These are phyloP conservation scores for Sporormia fimetaria DNA, from an alignment of 495 filamentous ascomycete species.

Conservation along the genomic window DNA sequence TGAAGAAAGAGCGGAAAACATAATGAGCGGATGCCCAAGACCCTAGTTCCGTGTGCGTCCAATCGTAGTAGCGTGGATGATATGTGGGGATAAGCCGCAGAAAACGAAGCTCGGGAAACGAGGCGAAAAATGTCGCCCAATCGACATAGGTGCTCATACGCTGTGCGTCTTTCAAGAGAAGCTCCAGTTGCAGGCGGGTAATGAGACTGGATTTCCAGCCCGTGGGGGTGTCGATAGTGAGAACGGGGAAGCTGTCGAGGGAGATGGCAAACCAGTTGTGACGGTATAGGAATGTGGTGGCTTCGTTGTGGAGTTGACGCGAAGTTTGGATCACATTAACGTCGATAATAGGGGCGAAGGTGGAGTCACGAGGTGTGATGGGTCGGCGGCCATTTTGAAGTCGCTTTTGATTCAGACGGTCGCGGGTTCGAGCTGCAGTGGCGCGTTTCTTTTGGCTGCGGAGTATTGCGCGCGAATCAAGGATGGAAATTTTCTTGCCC, in stretches of 20 bases:
- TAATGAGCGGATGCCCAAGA: constrained; percentile 10
- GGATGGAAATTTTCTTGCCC: constrained; percentile 7
- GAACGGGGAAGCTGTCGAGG: constrained; percentile 4
- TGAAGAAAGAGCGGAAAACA: constrained; percentile 16
- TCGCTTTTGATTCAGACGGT: constrained; percentile 15
- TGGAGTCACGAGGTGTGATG: constrained; percentile 7
- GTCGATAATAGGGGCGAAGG: constrained; percentile 11
- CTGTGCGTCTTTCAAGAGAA: constrained; percentile 19
- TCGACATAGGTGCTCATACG: constrained; percentile 17
- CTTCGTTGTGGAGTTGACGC: constrained; percentile 13
- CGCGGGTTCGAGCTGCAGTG: constrained; percentile 9
- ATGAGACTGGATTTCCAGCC: constrained; percentile 16
- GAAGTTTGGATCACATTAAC: constrained; percentile 12
- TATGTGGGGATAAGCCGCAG: constrained; percentile 20
- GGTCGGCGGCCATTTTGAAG: constrained; percentile 5
- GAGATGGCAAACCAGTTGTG: constrained; percentile 20
- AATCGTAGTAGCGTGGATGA: constrained; percentile 16
- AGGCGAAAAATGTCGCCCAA: constrained; percentile 12
- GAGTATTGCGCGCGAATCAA: constrained; percentile 8
- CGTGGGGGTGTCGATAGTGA: constrained; percentile 1
- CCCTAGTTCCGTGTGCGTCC: constrained; percentile 9
- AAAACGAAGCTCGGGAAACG: constrained; percentile 2
- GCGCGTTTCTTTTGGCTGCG: constrained; percentile 11
- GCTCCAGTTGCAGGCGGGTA: constrained; percentile 20
- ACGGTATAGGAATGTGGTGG: constrained; percentile 11